Conservation (phyloP, 805 yeast genomes). For the Hanseniaspora valbyensis region DNA sequence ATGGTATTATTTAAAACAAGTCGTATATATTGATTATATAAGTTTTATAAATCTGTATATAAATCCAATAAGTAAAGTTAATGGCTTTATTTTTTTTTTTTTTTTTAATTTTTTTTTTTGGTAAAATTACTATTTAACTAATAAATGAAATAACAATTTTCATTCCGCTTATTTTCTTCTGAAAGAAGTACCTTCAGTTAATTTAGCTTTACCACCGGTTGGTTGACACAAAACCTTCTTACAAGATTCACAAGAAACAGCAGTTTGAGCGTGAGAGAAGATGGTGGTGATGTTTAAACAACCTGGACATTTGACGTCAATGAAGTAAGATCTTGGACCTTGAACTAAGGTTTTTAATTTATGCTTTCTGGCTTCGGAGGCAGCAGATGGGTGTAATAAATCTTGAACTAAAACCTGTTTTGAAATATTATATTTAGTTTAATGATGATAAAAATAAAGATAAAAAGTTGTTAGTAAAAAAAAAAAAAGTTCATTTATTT, state of each 20-base stretch:
- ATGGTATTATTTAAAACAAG: not conserved
- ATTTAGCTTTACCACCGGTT: conserved; percentile 99
- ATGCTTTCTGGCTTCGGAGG: conserved; percentile 93
- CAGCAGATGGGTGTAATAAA: conserved; percentile 95
- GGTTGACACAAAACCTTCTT: conserved; percentile 97
- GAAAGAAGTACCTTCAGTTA: conserved; percentile 99
- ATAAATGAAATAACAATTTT: not conserved
- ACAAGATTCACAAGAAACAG: conserved; percentile 98
- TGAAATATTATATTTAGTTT: conserved; percentile 8
- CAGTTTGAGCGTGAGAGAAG: conserved; percentile 99
- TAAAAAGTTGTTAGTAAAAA: conserved; percentile 22
- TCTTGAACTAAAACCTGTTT: conserved; percentile 93
- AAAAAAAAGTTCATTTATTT: not conserved
- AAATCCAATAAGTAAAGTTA: not conserved
- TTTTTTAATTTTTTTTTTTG: not conserved
- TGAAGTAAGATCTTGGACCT: conserved; percentile 96
- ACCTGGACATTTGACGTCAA: conserved; percentile 99
- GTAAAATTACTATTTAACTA: not conserved
- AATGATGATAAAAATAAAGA: not conserved
- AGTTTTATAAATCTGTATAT: not conserved
- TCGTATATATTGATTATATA: conserved; percentile 1
- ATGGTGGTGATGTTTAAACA: conserved; percentile 98
- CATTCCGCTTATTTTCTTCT: conserved; percentile 76
- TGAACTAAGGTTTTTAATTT: conserved; percentile 96
- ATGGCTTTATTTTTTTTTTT: too few relatives aligned